A percentile compares a stretch with the other conserved stretches of the same genome.
These are phyloP conservation scores for Globisporangium nodosum DNA, from an alignment of 352 stramenopile genomes.

Conservation along the genomic window DNA sequence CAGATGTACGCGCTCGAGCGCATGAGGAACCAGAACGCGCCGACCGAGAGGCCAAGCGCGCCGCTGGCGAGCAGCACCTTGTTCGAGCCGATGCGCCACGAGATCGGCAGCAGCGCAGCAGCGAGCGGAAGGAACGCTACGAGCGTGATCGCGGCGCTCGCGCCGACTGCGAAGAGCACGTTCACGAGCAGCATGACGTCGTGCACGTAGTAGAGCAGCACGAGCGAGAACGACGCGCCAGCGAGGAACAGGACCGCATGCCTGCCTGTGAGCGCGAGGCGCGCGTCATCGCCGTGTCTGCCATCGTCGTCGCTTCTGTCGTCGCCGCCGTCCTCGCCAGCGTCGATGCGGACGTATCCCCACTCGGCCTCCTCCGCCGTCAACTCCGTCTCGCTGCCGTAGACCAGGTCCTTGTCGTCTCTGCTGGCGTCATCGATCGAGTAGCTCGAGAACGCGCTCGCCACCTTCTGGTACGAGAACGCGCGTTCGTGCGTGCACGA, in stretches of 20 bases:
- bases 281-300: constrained; percentile 7
- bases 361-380: background rate
- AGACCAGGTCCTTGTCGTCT: background rate
- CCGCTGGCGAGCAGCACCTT: constrained; percentile 9
- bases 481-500: constrained; percentile 41
- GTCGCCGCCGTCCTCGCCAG: constrained; percentile 9
- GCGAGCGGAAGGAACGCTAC: constrained; percentile 31
- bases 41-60: constrained; percentile 17
- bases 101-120: background rate
- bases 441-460: constrained; percentile 10
- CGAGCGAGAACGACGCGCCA: constrained; percentile 41
- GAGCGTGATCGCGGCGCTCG: constrained; percentile 38
- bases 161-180: constrained; percentile 47
- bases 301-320: background rate
- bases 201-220: constrained; percentile 69
- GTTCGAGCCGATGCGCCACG: background rate
- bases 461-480: constrained; percentile 50
- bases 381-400: background rate
- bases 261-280: constrained; percentile 38
- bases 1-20: constrained; percentile 62
- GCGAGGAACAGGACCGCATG: constrained; percentile 57
- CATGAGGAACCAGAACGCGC: constrained; percentile 50
- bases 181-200: constrained; percentile 39
- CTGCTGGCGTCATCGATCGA: background rate
- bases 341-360: constrained; percentile 29